These are phyloP conservation scores for Colletotrichum incanum DNA, from an alignment of 2,329 filamentous ascomycete genomes.

Conservation along the genomic window DNA sequence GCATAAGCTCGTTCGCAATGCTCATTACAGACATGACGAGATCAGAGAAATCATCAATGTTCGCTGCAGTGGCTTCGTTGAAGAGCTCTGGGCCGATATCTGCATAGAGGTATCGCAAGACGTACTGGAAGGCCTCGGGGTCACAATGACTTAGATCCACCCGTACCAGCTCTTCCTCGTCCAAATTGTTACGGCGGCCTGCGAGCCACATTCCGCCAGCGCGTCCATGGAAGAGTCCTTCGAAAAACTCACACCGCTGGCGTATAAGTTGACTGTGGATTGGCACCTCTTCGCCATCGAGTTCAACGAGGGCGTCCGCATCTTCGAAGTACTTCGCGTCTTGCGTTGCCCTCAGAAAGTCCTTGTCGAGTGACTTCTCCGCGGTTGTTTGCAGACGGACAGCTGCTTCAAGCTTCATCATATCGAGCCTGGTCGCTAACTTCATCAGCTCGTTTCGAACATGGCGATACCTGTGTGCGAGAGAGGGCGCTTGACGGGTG, in stretches of 20 bases:
- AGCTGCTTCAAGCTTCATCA: conserved; percentile 81
- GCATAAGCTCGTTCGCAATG: conserved; percentile 94
- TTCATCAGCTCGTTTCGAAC: conserved; percentile 91
- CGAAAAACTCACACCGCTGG: conserved; percentile 91
- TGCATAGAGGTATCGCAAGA: conserved; percentile 86
- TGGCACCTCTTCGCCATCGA: conserved; percentile 79
- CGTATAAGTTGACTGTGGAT: conserved; percentile 87
- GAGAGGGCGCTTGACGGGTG: conserved; percentile 74
- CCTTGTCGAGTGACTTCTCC: conserved; percentile 74
- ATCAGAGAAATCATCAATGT: conserved; percentile 88
- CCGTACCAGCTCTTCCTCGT: conserved; percentile 64
- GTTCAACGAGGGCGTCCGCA: conserved; percentile 84
- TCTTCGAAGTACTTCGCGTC: conserved; percentile 83
- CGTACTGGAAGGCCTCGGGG: conserved; percentile 80
- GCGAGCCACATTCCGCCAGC: conserved; percentile 89
- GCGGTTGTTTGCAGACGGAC: conserved; percentile 82
- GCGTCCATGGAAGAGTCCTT: conserved; percentile 90
- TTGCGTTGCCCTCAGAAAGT: conserved; percentile 79
- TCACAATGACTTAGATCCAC: conserved; percentile 90
- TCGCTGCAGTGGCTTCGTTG: conserved; percentile 78
- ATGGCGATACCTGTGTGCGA: conserved; percentile 83
- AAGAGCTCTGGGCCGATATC: conserved; percentile 88
- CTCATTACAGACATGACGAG: conserved; percentile 92
- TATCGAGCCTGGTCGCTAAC: conserved; percentile 79
- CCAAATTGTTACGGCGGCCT: conserved; percentile 69